Percentiles rank a stretch among this genome's conserved stretches.
phyloP scores from a whole-genome alignment of 164 flowering plant species.

The Vitis riparia region DNA sequence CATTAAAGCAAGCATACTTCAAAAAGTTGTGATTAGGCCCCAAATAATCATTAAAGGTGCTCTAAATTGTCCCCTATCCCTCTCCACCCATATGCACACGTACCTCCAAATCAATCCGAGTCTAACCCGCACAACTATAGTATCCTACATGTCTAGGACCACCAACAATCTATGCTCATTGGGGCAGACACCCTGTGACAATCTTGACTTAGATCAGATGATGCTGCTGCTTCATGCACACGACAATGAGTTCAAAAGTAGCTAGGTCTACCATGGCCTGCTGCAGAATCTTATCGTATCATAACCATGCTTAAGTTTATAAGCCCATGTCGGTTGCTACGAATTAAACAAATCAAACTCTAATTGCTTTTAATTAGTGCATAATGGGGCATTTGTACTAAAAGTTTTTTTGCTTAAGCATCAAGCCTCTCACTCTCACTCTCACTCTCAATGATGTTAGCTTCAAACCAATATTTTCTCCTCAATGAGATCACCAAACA shows the following conservation, averaged over 20 bases:
- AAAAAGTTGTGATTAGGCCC: conserved; percentile 6
- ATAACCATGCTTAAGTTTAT: conserved; percentile 3
- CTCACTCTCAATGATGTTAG: conserved; percentile 25
- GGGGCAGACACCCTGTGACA: too few species aligned
- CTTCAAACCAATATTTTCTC: conserved; percentile 12
- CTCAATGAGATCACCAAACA: conserved; percentile 23
- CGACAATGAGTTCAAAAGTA: neutral
- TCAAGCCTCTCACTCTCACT: conserved; percentile 10
- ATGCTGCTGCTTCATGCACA: neutral
- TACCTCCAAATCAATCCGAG: neutral
- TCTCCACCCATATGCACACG: conserved; percentile 1
- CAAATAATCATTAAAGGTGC: conserved; percentile 13
- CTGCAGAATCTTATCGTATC: conserved; percentile 22
- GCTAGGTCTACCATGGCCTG: neutral
- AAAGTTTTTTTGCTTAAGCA: conserved; percentile 24
- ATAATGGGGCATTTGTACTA: conserved; percentile 2
- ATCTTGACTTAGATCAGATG: neutral
- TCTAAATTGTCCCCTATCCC: conserved; percentile 11
- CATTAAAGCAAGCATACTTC: conserved; percentile 10
- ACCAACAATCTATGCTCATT: neutral
- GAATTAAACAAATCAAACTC: neutral
- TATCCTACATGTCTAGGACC: neutral
- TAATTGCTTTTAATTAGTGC: conserved; percentile 10
- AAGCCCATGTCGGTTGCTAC: conserved; percentile 3
- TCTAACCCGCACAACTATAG: neutral